These are phyloP conservation scores for Podospora didyma DNA, from an alignment of 495 filamentous ascomycete genomes.

Conservation along the genomic window DNA sequence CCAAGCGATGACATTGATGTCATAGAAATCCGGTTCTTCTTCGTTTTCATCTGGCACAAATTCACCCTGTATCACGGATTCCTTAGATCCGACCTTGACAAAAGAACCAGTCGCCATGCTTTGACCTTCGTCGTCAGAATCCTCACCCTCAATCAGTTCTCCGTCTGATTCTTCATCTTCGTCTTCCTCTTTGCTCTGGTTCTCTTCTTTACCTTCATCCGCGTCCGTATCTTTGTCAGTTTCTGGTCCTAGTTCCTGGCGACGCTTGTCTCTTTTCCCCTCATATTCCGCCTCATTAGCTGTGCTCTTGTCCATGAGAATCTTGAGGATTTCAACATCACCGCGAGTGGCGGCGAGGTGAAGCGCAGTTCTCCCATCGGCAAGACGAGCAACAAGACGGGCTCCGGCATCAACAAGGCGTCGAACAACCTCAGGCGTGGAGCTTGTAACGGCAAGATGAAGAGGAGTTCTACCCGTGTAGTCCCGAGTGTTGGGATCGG, in stretches of 20 bases:
- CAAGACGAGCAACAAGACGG: slow-evolving; percentile 64
- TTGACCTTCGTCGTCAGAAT: slow-evolving; percentile 37
- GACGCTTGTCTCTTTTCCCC: slow-evolving; percentile 49
- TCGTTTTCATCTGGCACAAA: slow-evolving; percentile 49
- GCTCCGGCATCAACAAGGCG: slow-evolving; percentile 68
- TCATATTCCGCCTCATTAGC: slow-evolving; percentile 65
- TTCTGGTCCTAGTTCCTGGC: slow-evolving; percentile 26
- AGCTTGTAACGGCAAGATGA: slow-evolving; percentile 66
- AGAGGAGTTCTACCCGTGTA: slow-evolving; percentile 78
- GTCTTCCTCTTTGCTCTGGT: slow-evolving; percentile 25
- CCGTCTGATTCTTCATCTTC: slow-evolving; percentile 33
- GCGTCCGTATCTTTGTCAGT: slow-evolving; percentile 10
- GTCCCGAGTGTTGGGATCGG: slow-evolving; percentile 62
- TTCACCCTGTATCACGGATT: slow-evolving; percentile 27
- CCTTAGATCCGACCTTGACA: slow-evolving; percentile 54
- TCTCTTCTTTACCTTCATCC: slow-evolving; percentile 11
- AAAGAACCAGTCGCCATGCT: slow-evolving; percentile 61
- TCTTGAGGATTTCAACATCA: slow-evolving; percentile 60
- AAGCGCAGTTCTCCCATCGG: slow-evolving; percentile 73
- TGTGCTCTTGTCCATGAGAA: slow-evolving; percentile 64
- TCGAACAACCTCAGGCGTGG: slow-evolving; percentile 64
- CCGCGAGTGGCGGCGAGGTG: slow-evolving; percentile 73
- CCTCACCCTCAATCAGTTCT: slow-evolving; percentile 38
- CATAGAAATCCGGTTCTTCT: slow-evolving; percentile 70
- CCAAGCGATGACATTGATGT: slow-evolving; percentile 72